Conservation (phyloP, 129 eudicot species). For the Lonicera japonica region DNA sequence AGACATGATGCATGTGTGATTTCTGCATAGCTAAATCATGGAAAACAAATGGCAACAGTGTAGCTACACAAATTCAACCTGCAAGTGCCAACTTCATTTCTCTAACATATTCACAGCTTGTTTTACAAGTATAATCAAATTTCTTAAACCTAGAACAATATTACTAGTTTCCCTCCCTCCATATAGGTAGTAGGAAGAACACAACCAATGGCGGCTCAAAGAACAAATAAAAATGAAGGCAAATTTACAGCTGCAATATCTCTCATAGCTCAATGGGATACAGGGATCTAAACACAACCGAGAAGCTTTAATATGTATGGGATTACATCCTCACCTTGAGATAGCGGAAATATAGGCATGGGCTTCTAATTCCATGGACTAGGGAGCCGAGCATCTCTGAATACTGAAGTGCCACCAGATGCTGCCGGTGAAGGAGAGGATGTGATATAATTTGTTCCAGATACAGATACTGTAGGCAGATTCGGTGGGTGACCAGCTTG, state of each 20-base stretch:
- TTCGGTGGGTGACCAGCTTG: slow-evolving; percentile 36
- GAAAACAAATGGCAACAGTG: not conserved
- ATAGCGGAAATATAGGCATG: too few species aligned
- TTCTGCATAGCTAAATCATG: not conserved
- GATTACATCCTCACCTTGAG: not conserved
- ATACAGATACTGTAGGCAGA: slow-evolving; percentile 54
- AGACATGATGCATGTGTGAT: too few species aligned
- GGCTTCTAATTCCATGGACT: slow-evolving; percentile 76
- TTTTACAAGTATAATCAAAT: not conserved
- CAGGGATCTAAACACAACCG: not conserved
- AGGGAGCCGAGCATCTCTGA: slow-evolving; percentile 56
- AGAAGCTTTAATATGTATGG: not conserved
- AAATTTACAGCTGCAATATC: slow-evolving; percentile 7
- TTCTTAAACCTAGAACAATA: not conserved
- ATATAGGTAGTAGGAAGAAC: not conserved
- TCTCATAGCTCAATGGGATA: not conserved
- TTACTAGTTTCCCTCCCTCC: not conserved
- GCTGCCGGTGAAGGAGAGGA: slow-evolving; percentile 97
- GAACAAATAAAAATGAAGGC: not conserved
- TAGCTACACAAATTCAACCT: not conserved
- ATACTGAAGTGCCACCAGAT: slow-evolving; percentile 76
- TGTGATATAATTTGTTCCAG: slow-evolving; percentile 77
- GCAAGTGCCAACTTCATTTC: not conserved
- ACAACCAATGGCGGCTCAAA: not conserved
- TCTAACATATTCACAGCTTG: not conserved